phyloP scores from a whole-genome alignment of 306 rosid species.

The Casuarina cunninghamiana region DNA sequence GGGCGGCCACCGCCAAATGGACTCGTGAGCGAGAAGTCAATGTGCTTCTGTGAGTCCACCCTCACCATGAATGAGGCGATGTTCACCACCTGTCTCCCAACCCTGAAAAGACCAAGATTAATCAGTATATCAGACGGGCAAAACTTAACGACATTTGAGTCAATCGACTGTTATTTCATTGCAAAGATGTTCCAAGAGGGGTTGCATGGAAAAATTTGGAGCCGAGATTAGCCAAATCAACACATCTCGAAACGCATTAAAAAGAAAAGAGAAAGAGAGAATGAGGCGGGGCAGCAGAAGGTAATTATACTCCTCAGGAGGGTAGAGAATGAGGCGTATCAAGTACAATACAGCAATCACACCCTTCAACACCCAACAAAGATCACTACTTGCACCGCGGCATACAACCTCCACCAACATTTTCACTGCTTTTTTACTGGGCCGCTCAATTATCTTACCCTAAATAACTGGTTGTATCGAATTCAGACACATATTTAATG shows the following conservation, averaged over 20 bases:
- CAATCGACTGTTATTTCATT: background rate
- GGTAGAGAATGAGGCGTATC: background rate
- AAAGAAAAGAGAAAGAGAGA: background rate
- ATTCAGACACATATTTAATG: background rate
- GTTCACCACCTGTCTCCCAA: slow-evolving; percentile 43
- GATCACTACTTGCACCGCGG: background rate
- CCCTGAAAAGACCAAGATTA: background rate
- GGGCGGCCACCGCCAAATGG: slow-evolving; percentile 46
- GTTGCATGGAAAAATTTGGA: background rate
- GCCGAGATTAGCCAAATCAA: background rate
- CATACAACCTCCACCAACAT: background rate
- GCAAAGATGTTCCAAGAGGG: no score
- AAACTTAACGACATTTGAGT: no score
- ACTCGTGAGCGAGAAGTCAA: slow-evolving; percentile 38
- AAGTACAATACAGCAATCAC: background rate
- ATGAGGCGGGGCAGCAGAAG: no score
- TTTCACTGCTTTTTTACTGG: background rate
- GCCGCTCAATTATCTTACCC: background rate
- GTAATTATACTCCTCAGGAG: background rate
- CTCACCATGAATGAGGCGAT: slow-evolving; percentile 45
- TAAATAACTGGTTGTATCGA: background rate
- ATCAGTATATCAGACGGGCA: background rate
- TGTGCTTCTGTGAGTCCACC: slow-evolving; percentile 43
- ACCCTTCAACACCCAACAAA: background rate
- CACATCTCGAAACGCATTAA: background rate